Evolutionary conservation across 2,329 filamentous ascomycete species (phyloP), one percentile per base, ranked within the genome.

Genomic region (Alternaria rosae): DNA sequence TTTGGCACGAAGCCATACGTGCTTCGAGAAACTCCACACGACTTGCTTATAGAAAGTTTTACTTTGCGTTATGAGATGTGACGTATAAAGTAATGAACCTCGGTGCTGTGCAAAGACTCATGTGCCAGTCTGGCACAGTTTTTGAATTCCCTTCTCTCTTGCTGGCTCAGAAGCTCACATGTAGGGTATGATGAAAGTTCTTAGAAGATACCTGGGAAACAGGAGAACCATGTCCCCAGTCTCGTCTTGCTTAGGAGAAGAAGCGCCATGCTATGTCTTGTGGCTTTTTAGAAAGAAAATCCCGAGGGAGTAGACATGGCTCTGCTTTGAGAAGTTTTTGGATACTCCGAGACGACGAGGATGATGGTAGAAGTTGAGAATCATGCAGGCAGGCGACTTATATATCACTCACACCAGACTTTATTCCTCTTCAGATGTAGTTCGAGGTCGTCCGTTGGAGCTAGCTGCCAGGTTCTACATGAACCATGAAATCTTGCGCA

Each of bases 181-280:
- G n/a, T 17, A 0, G 35, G 35, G 3, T 38, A 6, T 3, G 5
- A 17, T 0, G 0, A 38, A 1, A 17, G 5, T 1, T 17, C 17
- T 38, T 38, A n/a, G 35, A 17, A n/a, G 35, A 0, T 38, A 3
- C 15, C 35, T 15, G 35, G 35, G 17, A 15, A 17, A 17, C 35
- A 38, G 1, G 0, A 38, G n/a, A 38, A 38, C 35, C 35, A 38
- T 38, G 17, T 17, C 2, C 0, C 2, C 1, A 38, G 0, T 38
- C 5, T 17, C 0, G n/a, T 38, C n/a, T 17, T 3, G 15, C 17
- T 38, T 38, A 1, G 17, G 35, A 38, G 35, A 38, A 38, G 35
- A 38, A 38, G 35, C 35, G 35, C 35, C 15, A 38, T 38, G 35
- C 35, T 38, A 17, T 6, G n/a, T 38, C 2, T 3, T 38, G 5